Conservation (phyloP, 495 filamentous ascomycete species). For the Umbilicaria muhlenbergii region DNA sequence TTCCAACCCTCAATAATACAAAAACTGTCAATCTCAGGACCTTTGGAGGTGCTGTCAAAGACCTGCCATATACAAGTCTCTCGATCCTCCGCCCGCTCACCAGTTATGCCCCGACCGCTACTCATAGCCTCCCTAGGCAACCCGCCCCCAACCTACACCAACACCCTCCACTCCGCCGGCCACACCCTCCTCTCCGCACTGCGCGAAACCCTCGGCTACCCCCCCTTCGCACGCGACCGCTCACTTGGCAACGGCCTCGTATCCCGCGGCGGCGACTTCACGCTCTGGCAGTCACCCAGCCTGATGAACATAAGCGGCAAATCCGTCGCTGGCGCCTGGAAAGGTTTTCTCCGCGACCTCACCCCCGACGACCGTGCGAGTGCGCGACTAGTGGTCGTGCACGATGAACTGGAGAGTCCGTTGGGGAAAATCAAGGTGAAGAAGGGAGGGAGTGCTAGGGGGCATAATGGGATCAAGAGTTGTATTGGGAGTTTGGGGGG, state of each 20-base stretch:
- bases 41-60: too few relatives aligned
- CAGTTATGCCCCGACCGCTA: constrained; percentile 21
- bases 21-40: too few relatives aligned
- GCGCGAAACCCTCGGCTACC: constrained; percentile 25
- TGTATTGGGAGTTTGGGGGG: constrained; percentile 30
- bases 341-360: constrained; percentile 21
- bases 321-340: constrained; percentile 29
- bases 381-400: constrained; percentile 51
- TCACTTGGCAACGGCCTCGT: constrained; percentile 25
- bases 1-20: too few relatives aligned
- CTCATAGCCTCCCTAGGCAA: constrained; percentile 66
- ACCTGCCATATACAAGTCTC: too few relatives aligned
- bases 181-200: constrained; percentile 50
- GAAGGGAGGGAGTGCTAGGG: constrained; percentile 39
- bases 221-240: constrained; percentile 27
- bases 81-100: too few relatives aligned
- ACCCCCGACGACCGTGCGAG: constrained; percentile 14
- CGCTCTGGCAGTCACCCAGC: constrained; percentile 50
- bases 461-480: constrained; percentile 72
- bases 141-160: constrained; percentile 38
- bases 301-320: constrained; percentile 62
- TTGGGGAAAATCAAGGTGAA: constrained; percentile 49
- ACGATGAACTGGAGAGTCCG: constrained; percentile 67
- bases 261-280: constrained; percentile 35
- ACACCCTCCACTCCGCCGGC: constrained; percentile 70